Conservation (phyloP, 345 rosid species). For the Gossypium turneri region DNA sequence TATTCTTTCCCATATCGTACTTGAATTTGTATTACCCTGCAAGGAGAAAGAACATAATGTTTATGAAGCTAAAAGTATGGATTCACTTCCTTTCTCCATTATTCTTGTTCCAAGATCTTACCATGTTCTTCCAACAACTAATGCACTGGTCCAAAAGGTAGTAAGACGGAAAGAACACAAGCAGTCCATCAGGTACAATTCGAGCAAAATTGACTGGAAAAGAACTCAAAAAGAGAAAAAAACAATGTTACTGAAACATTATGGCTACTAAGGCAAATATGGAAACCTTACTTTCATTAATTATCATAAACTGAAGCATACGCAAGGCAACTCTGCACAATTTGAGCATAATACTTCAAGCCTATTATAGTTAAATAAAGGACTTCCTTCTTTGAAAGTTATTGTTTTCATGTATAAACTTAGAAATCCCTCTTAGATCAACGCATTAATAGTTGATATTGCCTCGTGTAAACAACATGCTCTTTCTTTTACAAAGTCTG, state of each 20-base stretch:
- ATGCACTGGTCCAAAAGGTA: constrained; percentile 84
- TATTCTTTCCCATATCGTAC: constrained; percentile 93
- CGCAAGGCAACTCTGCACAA: neutral
- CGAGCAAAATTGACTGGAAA: constrained; percentile 83
- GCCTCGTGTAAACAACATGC: neutral
- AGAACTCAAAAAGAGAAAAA: constrained; percentile 11
- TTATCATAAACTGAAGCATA: neutral
- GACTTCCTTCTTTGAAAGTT: neutral
- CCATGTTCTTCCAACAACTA: constrained; percentile 78
- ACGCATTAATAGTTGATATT: neutral
- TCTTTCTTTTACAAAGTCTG: neutral
- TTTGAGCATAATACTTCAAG: neutral
- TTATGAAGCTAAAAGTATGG: constrained; percentile 15
- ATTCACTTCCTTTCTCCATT: constrained; percentile 15
- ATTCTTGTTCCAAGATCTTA: constrained; percentile 33
- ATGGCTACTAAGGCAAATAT: neutral
- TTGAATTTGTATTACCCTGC: constrained; percentile 53
- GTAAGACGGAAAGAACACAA: constrained; percentile 92
- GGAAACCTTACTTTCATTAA: neutral
- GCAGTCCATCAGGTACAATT: constrained; percentile 91
- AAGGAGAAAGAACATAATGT: constrained; percentile 19
- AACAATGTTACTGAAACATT: neutral
- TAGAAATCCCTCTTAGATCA: constrained; percentile 2
- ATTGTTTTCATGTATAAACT: neutral
- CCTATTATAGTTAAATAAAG: neutral